Base-by-base conservation (phyloP, 2,329 filamentous ascomycete species). In the Epichloe festucae region DNA sequence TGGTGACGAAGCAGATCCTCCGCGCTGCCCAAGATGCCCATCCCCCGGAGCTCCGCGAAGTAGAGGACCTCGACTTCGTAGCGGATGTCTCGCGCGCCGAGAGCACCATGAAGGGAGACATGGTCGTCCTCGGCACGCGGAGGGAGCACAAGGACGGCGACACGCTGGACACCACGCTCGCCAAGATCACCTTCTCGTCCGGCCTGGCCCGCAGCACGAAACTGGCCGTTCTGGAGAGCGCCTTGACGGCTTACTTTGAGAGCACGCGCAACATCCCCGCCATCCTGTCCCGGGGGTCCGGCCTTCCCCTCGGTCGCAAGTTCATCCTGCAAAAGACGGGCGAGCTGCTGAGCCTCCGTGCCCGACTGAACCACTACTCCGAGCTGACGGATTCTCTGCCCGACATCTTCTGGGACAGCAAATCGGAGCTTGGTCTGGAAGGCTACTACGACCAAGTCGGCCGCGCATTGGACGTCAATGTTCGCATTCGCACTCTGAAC, bases 111-210 rank as follows among this genome's bases (percentile, higher is more conserved):
- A 83, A 85, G 55, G 91, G 89, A 38, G 91, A 96, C 65, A 82
- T 90, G 8, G 93, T 98, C 44, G 81, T 94, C 4, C 73, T 98
- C 5, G 93, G 93, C 38, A 95, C 89, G 2, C 85, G 84, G 55
- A 67, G 70, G 39, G 75, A 78, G 42, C 56, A 62, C 53, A 58
- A 66, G n/a, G 67, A 70, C 19, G 70, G 70, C 44, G 71, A 73
- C 58, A 68, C 65, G 10, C 65, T 77, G 11, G 77, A 78, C 60
- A 79, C 73, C 1, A 87, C 91, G 2, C 76, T 96, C 14, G 89
- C 90, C 59, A 96, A 97, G 65, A 91, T 97, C 55, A 93, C 93
- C 43, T 97, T 97, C 67, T 96, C 91, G 0, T 96, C 89, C 0
- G 91, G 91, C 2, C 78, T 98, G 10, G 91, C 93, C 5, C 79